These are phyloP conservation scores for Xylariaceae sp. DNA, from an alignment of 2,329 filamentous ascomycete genomes.

Conservation along the genomic window DNA sequence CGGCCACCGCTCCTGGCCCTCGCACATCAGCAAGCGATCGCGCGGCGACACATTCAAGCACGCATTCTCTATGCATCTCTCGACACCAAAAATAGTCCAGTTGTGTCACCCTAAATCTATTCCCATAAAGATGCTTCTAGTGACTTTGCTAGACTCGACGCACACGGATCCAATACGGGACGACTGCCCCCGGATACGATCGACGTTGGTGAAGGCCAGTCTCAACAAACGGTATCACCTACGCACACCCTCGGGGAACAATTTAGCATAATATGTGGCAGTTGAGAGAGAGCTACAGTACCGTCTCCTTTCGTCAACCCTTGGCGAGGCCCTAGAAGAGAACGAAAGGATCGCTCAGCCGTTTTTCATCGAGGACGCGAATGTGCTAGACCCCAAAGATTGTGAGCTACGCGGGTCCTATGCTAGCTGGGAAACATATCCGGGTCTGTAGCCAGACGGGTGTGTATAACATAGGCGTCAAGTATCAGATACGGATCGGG, in stretches of 20 bases:
- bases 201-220: neutral
- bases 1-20: neutral
- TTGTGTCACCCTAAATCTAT: neutral
- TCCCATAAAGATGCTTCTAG: neutral
- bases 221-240: neutral
- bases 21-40: neutral
- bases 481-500: neutral
- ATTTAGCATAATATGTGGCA: no score
- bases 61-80: neutral
- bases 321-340: neutral
- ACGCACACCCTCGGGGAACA: neutral
- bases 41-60: neutral
- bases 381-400: neutral
- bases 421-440: neutral
- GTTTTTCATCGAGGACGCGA: neutral
- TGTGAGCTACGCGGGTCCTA: neutral
- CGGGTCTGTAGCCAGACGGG: neutral
- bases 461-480: neutral
- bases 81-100: neutral
- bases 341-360: neutral
- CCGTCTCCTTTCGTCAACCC: no score
- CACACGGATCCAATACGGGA: neutral
- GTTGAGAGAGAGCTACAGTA: no score
- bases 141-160: neutral
- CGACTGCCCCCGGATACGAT: neutral